Base-by-base conservation (phyloP, 2,329 filamentous ascomycete species). In the Cladosporium sp. region DNA sequence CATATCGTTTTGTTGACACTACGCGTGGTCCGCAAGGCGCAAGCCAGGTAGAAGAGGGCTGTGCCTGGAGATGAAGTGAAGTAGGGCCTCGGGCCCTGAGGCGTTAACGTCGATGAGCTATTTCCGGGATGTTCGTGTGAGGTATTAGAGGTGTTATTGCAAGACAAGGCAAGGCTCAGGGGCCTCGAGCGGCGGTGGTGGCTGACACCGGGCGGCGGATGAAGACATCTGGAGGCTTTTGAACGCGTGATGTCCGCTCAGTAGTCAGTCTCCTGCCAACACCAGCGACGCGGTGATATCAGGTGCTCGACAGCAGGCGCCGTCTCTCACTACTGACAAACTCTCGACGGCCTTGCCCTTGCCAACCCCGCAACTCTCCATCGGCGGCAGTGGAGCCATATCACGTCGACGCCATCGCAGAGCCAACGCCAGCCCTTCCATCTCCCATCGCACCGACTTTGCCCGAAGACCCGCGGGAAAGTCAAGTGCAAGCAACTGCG, bases 371-470 rank as follows among this genome's bases (percentile, higher is more conserved):
- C 52, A 55, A 55, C 28, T 55, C 40, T 46, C n/a, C 11, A 53
- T n/a, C 23, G 29, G 50, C 28, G 52, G 31, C n/a, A 55, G 52
- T 55, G 52, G 52, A 55, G 52, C 52, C 52, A 55, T 55, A 55
- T 55, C 52, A 33, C 29, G 52, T 21, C 56, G 53, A 58, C 50
- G 50, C 29, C 50, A 31, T 29, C 14, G 31, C 28, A 55, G 16
- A 18, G 10, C n/a, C 40, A 44, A 44, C 40, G 37, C 37, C 37
- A 44, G n/a, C 37, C 8, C 40, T 46, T 46, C n/a, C 8, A 44
- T 0, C 18, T 29, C 28, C 5, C 52, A 23, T 55, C 50, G 26
- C 50, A 31, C 52, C 52, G 52, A 55, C 55, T 58, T 58, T 33
- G 55, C 55, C 33, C 56, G 52, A 29, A 33, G 52, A 33, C 28